Percentiles rank a stretch among this genome's conserved stretches.
Conservation (phyloP, 139 green algal species). For the Chlamydomonas applanata region DNA sequence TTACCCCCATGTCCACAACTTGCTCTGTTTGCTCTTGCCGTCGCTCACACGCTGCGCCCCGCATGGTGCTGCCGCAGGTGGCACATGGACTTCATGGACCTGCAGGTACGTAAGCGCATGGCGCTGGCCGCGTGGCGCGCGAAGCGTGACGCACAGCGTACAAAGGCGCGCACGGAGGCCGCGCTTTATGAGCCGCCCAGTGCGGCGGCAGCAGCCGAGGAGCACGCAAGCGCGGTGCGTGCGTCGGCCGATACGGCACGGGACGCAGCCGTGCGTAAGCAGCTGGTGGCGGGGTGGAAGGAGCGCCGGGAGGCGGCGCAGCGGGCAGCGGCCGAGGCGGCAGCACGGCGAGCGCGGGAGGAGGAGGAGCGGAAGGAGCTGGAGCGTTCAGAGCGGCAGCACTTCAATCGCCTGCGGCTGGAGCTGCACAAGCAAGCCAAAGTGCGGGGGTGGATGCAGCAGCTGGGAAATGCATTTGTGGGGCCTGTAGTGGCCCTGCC, state of each 20-base stretch:
- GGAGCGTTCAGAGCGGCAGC: conserved; percentile 24
- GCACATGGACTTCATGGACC: conserved; percentile 35
- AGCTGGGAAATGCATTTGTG: too few species aligned
- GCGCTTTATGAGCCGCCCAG: conserved; percentile 4
- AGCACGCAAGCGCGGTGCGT: conserved; percentile 13
- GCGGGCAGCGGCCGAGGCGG: conserved; percentile 11
- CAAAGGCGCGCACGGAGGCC: conserved; percentile 10
- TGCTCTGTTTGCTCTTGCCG: too few species aligned
- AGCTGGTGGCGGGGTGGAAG: conserved; percentile 19
- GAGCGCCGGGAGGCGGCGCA: conserved; percentile 11
- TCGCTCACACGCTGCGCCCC: too few species aligned
- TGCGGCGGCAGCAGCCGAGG: neutral
- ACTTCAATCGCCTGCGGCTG: conserved; percentile 7
- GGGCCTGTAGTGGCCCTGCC: too few species aligned
- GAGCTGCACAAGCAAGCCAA: conserved; percentile 16
- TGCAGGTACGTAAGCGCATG: conserved; percentile 25
- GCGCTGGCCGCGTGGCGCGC: conserved; percentile 26
- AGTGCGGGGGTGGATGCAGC: neutral
- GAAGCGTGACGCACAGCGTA: conserved; percentile 3
- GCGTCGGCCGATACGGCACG: conserved; percentile 5
- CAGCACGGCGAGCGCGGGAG: neutral
- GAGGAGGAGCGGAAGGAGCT: neutral
- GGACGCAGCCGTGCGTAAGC: neutral
- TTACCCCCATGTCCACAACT: too few species aligned
- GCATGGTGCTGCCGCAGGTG: conserved; percentile 1